These are phyloP conservation scores for Geotrichum ghanense DNA, from an alignment of 805 yeast species.

Conservation along the genomic window DNA sequence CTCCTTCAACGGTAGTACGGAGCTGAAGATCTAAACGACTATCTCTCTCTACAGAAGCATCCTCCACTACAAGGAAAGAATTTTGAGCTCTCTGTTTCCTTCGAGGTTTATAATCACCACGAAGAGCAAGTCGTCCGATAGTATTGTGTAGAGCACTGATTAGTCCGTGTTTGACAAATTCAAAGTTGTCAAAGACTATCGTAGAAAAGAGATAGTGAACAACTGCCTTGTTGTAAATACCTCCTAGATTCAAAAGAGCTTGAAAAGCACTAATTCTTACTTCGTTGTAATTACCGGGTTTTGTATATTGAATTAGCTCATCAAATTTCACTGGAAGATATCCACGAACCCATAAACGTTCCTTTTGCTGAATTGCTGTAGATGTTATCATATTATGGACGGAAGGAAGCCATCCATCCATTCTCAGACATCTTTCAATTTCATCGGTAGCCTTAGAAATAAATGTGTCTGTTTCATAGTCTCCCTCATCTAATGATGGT, in stretches of 20 bases:
- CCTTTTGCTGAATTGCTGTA: conserved; percentile 47
- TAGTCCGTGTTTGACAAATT: conserved; percentile 39
- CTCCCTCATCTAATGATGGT: conserved; percentile 5
- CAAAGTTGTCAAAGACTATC: conserved; percentile 44
- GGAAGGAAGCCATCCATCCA: conserved; percentile 84
- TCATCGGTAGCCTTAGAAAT: conserved; percentile 46
- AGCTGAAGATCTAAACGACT: conserved; percentile 55
- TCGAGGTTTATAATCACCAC: conserved; percentile 32
- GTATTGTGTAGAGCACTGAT: conserved; percentile 36
- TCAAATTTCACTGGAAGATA: conserved; percentile 39
- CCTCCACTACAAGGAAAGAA: conserved; percentile 48
- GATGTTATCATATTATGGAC: conserved; percentile 44
- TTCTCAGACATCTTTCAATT: conserved; percentile 58
- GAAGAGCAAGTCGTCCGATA: conserved; percentile 55
- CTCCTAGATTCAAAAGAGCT: conserved; percentile 64
- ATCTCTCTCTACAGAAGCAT: conserved; percentile 32
- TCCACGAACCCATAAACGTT: conserved; percentile 46
- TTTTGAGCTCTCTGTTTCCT: conserved; percentile 22
- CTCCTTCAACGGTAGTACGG: conserved; percentile 51
- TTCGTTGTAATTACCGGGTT: conserved; percentile 34
- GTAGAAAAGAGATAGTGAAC: conserved; percentile 51
- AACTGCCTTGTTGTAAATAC: conserved; percentile 51
- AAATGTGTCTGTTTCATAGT: conserved; percentile 22
- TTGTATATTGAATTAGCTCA: conserved; percentile 44
- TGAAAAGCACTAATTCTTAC: conserved; percentile 59